A percentile compares a stretch with the other conserved stretches of the same genome.
Conservation (phyloP, 495 filamentous ascomycete species). For the Peziza echinospora region DNA sequence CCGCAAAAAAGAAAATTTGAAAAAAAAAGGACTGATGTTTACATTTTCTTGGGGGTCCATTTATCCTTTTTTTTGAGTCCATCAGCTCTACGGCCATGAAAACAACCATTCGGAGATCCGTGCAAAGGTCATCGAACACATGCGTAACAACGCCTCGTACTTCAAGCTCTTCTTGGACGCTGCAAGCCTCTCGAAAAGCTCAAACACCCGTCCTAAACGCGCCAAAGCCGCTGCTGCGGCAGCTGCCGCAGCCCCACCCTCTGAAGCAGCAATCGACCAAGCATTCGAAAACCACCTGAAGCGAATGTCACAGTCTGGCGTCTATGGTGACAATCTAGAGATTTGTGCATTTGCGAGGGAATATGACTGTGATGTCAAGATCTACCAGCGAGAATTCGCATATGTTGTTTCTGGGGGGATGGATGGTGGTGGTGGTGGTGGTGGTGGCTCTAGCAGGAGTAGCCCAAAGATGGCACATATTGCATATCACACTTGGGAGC, state of each 20-base stretch:
- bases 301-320: conserved; percentile 37
- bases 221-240: conserved; percentile 21
- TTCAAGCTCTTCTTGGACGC: conserved; percentile 48
- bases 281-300: conserved; percentile 41
- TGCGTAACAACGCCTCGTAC: conserved; percentile 35
- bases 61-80: too few species aligned
- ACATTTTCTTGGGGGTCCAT: background rate
- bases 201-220: background rate
- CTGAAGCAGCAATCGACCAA: conserved; percentile 35
- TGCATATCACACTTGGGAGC: conserved; percentile 51
- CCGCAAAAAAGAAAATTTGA: too few species aligned
- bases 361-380: conserved; percentile 40
- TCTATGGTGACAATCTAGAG: conserved; percentile 53
- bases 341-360: conserved; percentile 44
- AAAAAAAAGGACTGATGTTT: too few species aligned
- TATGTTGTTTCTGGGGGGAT: conserved; percentile 27
- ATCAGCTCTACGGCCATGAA: conserved; percentile 37
- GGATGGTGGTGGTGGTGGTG: conserved; percentile 17
- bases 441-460: background rate
- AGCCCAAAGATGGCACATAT: conserved; percentile 29
- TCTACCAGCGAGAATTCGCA: conserved; percentile 31
- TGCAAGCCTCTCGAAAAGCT: conserved; percentile 29
- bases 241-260: conserved; percentile 21
- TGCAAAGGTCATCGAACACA: conserved; percentile 36
- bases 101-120: conserved; percentile 37